Evolutionary conservation across 2,329 filamentous ascomycete species (phyloP).

Genomic region (Fusarium mangiferae): DNA sequence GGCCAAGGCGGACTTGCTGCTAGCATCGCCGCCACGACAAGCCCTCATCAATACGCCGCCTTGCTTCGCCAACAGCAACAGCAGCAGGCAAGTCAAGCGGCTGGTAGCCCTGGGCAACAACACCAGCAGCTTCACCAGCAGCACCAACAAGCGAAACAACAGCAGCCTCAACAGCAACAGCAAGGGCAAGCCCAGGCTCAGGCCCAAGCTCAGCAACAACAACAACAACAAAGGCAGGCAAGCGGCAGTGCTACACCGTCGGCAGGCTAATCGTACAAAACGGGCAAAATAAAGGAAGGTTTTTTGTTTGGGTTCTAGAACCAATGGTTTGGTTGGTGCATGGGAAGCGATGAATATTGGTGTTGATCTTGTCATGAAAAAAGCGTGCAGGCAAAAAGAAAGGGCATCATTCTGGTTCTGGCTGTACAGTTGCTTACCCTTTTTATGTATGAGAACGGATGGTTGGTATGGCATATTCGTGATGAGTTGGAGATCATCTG

Average conservation of each 20-base stretch:
- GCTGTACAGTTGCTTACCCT: slow-evolving; percentile 16
- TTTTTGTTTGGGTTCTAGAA: slow-evolving; percentile 24
- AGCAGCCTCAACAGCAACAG: slow-evolving; percentile 35
- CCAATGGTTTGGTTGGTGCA: slow-evolving; percentile 19
- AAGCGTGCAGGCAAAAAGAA: slow-evolving; percentile 29
- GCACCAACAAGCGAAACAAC: slow-evolving; percentile 40
- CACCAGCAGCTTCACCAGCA: slow-evolving; percentile 43
- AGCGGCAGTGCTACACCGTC: slow-evolving; percentile 56
- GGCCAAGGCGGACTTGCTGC: slow-evolving; percentile 61
- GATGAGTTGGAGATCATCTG: slow-evolving; percentile 26
- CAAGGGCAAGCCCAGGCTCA: slow-evolving; percentile 17
- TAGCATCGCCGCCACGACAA: slow-evolving; percentile 59
- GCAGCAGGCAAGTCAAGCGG: slow-evolving; percentile 51
- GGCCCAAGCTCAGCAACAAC: slow-evolving; percentile 29
- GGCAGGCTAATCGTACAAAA: slow-evolving; percentile 38
- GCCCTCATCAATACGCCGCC: slow-evolving; percentile 69
- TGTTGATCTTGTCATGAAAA: slow-evolving; percentile 31
- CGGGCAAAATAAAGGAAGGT: not conserved
- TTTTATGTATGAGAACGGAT: slow-evolving; percentile 25
- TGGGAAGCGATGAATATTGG: slow-evolving; percentile 17
- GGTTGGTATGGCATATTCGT: slow-evolving; percentile 15
- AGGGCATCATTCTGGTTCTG: slow-evolving; percentile 18
- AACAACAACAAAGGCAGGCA: slow-evolving; percentile 48
- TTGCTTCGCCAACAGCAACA: slow-evolving; percentile 68
- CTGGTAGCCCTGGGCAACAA: slow-evolving; percentile 44